These are phyloP conservation scores for Paraconiothyrium brasiliense DNA, from an alignment of 2,329 filamentous ascomycete genomes.

Conservation along the genomic window DNA sequence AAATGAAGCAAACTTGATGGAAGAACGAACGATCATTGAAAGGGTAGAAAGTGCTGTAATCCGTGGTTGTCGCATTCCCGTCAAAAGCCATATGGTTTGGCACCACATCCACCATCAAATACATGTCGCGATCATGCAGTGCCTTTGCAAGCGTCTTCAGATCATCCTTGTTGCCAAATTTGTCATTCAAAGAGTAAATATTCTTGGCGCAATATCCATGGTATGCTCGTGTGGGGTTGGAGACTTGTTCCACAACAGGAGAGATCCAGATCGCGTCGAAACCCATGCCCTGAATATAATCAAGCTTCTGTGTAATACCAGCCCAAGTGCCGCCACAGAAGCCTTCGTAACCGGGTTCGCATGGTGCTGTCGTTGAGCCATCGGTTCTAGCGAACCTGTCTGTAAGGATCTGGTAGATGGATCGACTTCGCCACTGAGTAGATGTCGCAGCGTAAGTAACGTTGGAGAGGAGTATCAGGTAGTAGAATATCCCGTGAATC, in stretches of 20 bases:
- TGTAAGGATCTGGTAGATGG: conserved; percentile 56
- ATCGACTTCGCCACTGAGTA: conserved; percentile 49
- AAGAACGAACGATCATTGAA: conserved; percentile 68
- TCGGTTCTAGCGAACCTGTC: conserved; percentile 53
- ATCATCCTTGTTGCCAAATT: conserved; percentile 68
- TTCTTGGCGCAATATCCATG: conserved; percentile 64
- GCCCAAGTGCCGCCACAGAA: conserved; percentile 60
- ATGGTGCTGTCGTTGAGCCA: conserved; percentile 51
- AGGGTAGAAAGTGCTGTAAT: conserved; percentile 63
- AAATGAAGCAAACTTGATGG: conserved; percentile 66
- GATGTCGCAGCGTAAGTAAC: conserved; percentile 37
- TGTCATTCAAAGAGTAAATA: conserved; percentile 63
- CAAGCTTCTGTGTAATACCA: conserved; percentile 53
- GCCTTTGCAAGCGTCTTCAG: conserved; percentile 65
- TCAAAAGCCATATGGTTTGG: conserved; percentile 65
- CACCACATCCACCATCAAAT: conserved; percentile 69
- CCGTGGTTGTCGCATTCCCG: conserved; percentile 57
- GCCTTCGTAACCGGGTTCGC: conserved; percentile 39
- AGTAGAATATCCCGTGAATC: not conserved
- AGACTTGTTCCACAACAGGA: conserved; percentile 56
- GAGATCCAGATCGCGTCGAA: conserved; percentile 60
- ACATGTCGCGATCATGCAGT: conserved; percentile 66
- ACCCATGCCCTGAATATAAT: conserved; percentile 59
- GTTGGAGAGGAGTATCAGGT: not conserved
- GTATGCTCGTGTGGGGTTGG: conserved; percentile 50